Conservation (phyloP, 1,284 basidiomycete genomes). For the Grifola frondosa region DNA sequence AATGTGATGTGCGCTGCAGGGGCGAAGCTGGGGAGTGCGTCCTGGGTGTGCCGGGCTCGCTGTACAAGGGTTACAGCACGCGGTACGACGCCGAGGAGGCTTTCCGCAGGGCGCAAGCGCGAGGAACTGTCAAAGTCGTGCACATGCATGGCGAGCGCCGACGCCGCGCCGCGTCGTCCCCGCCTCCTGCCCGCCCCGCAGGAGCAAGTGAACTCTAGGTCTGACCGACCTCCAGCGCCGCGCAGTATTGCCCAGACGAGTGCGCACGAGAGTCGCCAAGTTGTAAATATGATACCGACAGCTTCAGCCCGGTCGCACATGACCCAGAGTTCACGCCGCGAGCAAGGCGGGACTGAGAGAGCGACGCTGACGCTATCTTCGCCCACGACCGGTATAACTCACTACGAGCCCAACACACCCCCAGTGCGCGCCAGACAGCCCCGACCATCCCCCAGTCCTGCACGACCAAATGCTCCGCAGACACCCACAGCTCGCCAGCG, state of each 20-base stretch:
- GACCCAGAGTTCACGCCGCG: no score
- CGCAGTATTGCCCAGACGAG: no score
- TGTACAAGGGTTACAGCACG: slow-evolving; percentile 42
- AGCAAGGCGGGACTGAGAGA: not conserved
- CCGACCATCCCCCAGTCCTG: slow-evolving; percentile 1
- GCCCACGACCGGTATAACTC: slow-evolving; percentile 10
- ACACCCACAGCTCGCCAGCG: slow-evolving; percentile 1
- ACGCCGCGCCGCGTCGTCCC: no score
- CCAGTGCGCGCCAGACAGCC: no score
- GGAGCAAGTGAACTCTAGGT: not conserved
- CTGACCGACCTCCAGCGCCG: no score
- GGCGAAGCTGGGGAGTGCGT: slow-evolving; percentile 42
- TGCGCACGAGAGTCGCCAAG: no score
- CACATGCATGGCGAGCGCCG: no score
- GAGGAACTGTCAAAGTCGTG: slow-evolving; percentile 21
- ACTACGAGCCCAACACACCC: no score
- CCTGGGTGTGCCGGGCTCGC: slow-evolving; percentile 39
- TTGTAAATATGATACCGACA: no score
- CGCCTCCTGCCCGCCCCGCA: not conserved
- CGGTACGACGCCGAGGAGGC: slow-evolving; percentile 40
- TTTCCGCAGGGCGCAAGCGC: slow-evolving; percentile 37
- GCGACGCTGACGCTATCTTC: slow-evolving; percentile 7
- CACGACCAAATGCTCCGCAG: slow-evolving; percentile 3
- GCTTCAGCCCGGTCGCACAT: no score
- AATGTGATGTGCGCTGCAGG: slow-evolving; percentile 34